These are phyloP conservation scores for Penicillium sp. DNA, from an alignment of 2,329 filamentous ascomycete genomes.

Conservation along the genomic window DNA sequence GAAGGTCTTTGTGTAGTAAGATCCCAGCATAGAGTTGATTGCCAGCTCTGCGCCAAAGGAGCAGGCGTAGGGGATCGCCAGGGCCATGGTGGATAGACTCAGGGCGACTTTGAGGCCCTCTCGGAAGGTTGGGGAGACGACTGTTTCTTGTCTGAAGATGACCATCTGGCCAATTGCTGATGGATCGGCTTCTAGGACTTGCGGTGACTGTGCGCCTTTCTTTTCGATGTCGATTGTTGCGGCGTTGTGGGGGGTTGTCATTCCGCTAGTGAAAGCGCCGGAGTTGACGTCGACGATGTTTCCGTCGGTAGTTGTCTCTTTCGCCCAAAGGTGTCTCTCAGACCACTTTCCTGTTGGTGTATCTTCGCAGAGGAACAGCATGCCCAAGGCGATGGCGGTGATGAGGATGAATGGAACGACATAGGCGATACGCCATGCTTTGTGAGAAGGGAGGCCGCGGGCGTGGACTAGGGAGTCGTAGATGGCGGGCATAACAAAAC, in stretches of 20 bases:
- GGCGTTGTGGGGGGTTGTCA: constrained; percentile 22
- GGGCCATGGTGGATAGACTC: constrained; percentile 57
- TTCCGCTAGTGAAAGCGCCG: constrained; percentile 20
- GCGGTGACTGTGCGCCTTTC: constrained; percentile 28
- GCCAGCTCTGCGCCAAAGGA: constrained; percentile 61
- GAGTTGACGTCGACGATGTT: constrained; percentile 34
- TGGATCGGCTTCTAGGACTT: constrained; percentile 36
- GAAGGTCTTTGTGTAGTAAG: constrained; percentile 59
- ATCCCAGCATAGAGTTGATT: constrained; percentile 60
- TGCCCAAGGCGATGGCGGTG: constrained; percentile 60
- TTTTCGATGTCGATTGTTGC: constrained; percentile 33
- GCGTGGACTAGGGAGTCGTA: constrained; percentile 69
- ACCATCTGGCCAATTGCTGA: constrained; percentile 50
- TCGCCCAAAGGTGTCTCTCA: constrained; percentile 61
- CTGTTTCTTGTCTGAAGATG: constrained; percentile 57
- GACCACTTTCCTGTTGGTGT: constrained; percentile 81
- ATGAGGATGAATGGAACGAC: constrained; percentile 79
- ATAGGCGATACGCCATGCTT: constrained; percentile 82
- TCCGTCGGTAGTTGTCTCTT: constrained; percentile 38
- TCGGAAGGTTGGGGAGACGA: constrained; percentile 60
- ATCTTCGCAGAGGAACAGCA: constrained; percentile 74
- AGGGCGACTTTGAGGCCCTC: constrained; percentile 62
- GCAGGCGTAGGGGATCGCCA: constrained; percentile 57
- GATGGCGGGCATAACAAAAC: constrained; percentile 85
- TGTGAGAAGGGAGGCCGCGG: constrained; percentile 60